phyloP scores from a whole-genome alignment of 2,329 filamentous ascomycete species.

The Talaromyces verruculosus region DNA sequence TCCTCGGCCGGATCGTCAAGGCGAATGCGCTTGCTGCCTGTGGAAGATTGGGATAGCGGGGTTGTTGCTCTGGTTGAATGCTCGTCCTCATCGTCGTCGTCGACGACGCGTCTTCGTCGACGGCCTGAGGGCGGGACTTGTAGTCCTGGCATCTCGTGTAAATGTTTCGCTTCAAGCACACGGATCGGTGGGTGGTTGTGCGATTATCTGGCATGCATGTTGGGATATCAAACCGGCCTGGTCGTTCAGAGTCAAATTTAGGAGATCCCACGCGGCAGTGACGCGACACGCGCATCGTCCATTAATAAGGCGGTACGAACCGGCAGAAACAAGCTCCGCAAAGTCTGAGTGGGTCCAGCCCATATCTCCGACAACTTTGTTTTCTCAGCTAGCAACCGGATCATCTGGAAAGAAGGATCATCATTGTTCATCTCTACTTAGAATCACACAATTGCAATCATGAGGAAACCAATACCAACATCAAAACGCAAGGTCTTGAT shows the following conservation, averaged over 20 bases:
- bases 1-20: constrained; percentile 28
- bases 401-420: background rate
- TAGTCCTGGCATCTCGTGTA: constrained; percentile 11
- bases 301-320: constrained; percentile 8
- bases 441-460: background rate
- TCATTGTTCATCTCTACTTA: background rate
- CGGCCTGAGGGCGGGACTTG: constrained; percentile 23
- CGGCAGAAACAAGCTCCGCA: constrained; percentile 24
- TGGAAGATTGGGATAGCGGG: constrained; percentile 29
- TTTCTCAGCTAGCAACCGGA: background rate
- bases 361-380: constrained; percentile 13
- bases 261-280: constrained; percentile 5
- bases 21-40: constrained; percentile 36
- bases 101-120: constrained; percentile 30
- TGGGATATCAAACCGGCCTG: background rate
- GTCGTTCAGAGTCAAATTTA: background rate
- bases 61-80: constrained; percentile 24
- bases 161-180: background rate
- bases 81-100: constrained; percentile 29
- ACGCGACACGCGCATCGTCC: constrained; percentile 15
- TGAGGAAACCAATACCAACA: constrained; percentile 17
- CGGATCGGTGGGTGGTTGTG: background rate
- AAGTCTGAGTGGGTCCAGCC: background rate
- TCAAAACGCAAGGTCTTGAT: constrained; percentile 46
- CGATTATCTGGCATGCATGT: background rate